phyloP scores from a whole-genome alignment of 805 yeast species.

The Tetrapisispora phaffii region DNA sequence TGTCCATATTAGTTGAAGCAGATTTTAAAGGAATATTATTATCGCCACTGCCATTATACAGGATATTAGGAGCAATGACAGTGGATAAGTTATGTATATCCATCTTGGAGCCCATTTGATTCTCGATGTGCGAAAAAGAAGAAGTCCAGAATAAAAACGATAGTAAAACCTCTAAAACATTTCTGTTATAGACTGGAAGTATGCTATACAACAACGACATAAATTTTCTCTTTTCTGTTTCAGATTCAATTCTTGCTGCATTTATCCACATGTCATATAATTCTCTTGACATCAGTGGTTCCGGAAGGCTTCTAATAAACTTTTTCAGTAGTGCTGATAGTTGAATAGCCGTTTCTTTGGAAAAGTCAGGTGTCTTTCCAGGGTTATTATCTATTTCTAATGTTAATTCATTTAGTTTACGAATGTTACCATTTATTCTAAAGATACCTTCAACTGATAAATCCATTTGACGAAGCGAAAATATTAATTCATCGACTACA shows the following conservation, averaged over 20 bases:
- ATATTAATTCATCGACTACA: constrained; percentile 74
- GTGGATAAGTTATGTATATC: constrained; percentile 92
- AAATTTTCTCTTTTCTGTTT: constrained; percentile 38
- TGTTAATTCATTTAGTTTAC: constrained; percentile 62
- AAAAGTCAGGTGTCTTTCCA: constrained; percentile 56
- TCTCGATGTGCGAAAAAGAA: constrained; percentile 87
- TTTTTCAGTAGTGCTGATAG: constrained; percentile 87
- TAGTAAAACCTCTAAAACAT: constrained; percentile 73
- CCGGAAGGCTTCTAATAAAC: constrained; percentile 86
- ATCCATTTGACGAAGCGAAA: constrained; percentile 79
- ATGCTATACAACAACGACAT: constrained; percentile 60
- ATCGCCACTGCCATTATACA: constrained; percentile 33
- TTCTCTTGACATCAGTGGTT: constrained; percentile 70
- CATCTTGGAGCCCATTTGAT: constrained; percentile 89
- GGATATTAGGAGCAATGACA: constrained; percentile 85
- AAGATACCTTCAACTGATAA: constrained; percentile 94
- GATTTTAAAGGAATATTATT: constrained; percentile 10
- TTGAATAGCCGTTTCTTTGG: constrained; percentile 77
- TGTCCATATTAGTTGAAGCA: constrained; percentile 10
- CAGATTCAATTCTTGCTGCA: constrained; percentile 47
- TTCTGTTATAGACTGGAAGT: constrained; percentile 74
- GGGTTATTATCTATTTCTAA: constrained; percentile 69
- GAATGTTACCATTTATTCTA: constrained; percentile 91
- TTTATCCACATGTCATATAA: constrained; percentile 72
- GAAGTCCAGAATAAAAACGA: constrained; percentile 92